Evolutionary conservation across 2,329 filamentous ascomycete genomes (phyloP).

Genomic region (Epichloe brachyelytri): DNA sequence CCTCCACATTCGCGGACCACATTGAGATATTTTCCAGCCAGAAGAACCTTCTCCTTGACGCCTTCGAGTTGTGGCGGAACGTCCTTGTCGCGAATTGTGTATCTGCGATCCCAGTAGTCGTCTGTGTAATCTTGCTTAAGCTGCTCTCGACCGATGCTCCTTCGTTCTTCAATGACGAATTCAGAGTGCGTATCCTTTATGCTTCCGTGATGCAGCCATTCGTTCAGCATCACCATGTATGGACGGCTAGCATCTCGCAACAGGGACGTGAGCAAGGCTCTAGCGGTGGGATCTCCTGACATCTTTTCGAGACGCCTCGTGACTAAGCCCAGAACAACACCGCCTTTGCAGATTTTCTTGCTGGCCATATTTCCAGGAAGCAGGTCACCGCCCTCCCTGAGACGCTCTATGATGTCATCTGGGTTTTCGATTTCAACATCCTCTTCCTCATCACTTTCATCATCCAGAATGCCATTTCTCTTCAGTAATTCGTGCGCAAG

Average conservation of each 20-base stretch:
- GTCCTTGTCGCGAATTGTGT: slow-evolving; percentile 83
- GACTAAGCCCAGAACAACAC: slow-evolving; percentile 78
- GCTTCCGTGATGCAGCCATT: slow-evolving; percentile 92
- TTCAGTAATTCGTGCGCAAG: slow-evolving; percentile 79
- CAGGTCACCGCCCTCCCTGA: slow-evolving; percentile 76
- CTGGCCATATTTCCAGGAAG: slow-evolving; percentile 64
- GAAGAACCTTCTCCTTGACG: slow-evolving; percentile 84
- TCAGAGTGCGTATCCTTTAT: slow-evolving; percentile 91
- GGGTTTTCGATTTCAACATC: slow-evolving; percentile 66
- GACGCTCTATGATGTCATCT: slow-evolving; percentile 80
- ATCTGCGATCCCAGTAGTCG: slow-evolving; percentile 97
- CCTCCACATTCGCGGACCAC: slow-evolving; percentile 95
- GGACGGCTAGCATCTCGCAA: slow-evolving; percentile 80
- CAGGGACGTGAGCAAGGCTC: slow-evolving; percentile 66
- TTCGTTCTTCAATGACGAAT: slow-evolving; percentile 90
- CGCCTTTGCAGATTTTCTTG: slow-evolving; percentile 95
- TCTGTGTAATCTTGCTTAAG: slow-evolving; percentile 96
- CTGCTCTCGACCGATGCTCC: slow-evolving; percentile 81
- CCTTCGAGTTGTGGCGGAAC: slow-evolving; percentile 83
- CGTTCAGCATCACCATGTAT: slow-evolving; percentile 97
- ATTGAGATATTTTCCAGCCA: slow-evolving; percentile 95
- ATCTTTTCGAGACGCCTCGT: slow-evolving; percentile 76
- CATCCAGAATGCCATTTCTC: slow-evolving; percentile 76
- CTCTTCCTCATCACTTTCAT: slow-evolving; percentile 59
- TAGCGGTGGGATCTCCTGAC: slow-evolving; percentile 84